Evolutionary conservation across 768 basidiomycete genomes (phyloP), one percentile per base, ranked within the genome.

Genomic region (Suillus brevipes): DNA sequence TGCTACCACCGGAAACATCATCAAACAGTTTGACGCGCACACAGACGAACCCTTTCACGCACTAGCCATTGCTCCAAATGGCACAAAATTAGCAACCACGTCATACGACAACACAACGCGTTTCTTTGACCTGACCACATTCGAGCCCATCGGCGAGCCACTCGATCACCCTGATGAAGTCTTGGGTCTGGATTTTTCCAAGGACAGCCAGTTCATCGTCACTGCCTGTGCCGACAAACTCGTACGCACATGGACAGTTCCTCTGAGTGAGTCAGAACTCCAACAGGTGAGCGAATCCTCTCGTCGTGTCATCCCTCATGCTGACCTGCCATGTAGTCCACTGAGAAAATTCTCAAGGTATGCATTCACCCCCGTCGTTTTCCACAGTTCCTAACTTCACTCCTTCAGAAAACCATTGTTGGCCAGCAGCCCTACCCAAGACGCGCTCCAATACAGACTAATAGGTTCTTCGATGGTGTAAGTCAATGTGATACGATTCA

Each of bases 31-130:
- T 25, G 47, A 49, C 47, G 47, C 23, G 2, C 47, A 49, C 13
- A 14, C 13, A 2, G 2, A 6, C 1, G 0, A 0, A 2, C 6
- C 20, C 4, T 10, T 1, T 8, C 23, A 34, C 6, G 1, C 47
- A 12, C 23, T 49, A 23, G 12, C 47, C 12, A 49, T 49, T 49
- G 23, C 47, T 49, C 47, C 47, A 12, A 49, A 25, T 49, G 47
- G 47, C 13, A 25, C 13, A 0, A 49, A 13, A 49, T 25, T 49
- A 1, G 47, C 23, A 2, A 49, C 18, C 12, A 14, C 47, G 0
- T 49, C 47, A 25, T 25, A 0, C 4, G 23, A 49, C 47, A 49
- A 49, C 5, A 49, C 47, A 2, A 49, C 23, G 5, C 47, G 47
- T 6, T 49, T 49, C 13, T 49, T 49, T 25, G 47, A 49, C 13